These are phyloP conservation scores for Mikania micrantha DNA, from an alignment of 129 eudicot genomes.

Conservation along the genomic window DNA sequence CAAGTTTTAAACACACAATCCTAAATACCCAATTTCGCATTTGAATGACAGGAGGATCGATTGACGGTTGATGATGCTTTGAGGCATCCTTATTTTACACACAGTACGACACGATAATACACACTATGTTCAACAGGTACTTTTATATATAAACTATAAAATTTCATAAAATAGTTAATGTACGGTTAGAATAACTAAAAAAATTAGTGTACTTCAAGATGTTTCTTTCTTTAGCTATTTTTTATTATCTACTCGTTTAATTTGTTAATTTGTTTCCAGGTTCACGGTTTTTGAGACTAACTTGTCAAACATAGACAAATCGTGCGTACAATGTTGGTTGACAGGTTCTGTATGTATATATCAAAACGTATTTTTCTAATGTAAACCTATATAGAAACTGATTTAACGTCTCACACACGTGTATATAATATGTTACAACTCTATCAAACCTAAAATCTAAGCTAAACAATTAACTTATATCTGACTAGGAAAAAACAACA, in stretches of 20 bases:
- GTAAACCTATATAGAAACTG: not conserved
- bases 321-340: not conserved
- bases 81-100: constrained; percentile 79
- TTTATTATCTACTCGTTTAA: not conserved
- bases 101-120: constrained; percentile 14
- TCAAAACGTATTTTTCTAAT: not conserved
- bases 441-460: too few species aligned
- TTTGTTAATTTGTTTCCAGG: not conserved
- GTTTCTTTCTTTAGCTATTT: not conserved
- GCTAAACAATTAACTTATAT: too few species aligned
- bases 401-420: not conserved
- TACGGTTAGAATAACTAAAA: too few species aligned
- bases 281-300: constrained; percentile 12
- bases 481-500: too few species aligned
- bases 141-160: not conserved
- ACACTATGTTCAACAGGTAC: constrained; percentile 16
- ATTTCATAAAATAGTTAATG: not conserved
- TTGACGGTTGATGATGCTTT: constrained; percentile 79
- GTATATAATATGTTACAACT: not conserved
- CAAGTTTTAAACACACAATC: not conserved
- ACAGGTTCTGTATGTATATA: constrained; percentile 1
- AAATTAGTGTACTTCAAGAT: too few species aligned
- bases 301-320: not conserved
- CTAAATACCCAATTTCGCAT: not conserved
- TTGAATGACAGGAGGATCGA: constrained; percentile 72